Evolutionary conservation across 192 early-diverging fungal genomes (phyloP).

Genomic region (Coemansia sp.): DNA sequence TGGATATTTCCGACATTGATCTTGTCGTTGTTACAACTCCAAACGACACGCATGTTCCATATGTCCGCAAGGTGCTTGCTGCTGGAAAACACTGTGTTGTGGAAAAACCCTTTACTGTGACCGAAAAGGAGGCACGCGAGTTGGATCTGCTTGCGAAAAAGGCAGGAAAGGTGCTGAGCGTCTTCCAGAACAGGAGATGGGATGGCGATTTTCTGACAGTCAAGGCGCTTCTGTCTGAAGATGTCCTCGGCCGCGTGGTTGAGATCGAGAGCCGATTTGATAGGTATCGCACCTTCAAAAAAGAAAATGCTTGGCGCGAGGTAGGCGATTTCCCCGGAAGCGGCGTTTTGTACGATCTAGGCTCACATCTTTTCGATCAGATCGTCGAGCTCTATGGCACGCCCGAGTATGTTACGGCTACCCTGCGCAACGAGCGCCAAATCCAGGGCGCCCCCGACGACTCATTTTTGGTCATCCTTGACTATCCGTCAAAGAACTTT

Average conservation of each 20-base stretch:
- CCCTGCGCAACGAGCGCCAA: constrained; percentile 66
- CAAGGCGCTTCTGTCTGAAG: constrained; percentile 57
- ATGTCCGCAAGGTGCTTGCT: constrained; percentile 58
- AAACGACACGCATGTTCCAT: constrained; percentile 63
- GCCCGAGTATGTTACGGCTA: constrained; percentile 61
- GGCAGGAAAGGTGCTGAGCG: constrained; percentile 60
- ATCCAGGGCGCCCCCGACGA: constrained; percentile 57
- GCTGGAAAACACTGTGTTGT: constrained; percentile 73
- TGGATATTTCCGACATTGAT: constrained; percentile 57
- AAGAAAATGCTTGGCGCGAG: constrained; percentile 71
- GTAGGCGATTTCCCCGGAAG: constrained; percentile 58
- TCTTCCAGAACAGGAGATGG: constrained; percentile 79
- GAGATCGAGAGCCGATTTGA: constrained; percentile 75
- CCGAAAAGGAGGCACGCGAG: constrained; percentile 59
- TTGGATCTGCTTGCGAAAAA: constrained; percentile 60
- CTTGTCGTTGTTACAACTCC: constrained; percentile 76
- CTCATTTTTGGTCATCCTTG: constrained; percentile 65
- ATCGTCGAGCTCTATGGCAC: constrained; percentile 65
- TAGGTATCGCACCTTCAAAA: constrained; percentile 66
- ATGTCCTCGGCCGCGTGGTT: constrained; percentile 64
- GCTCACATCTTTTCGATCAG: constrained; percentile 67
- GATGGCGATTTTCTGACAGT: constrained; percentile 81
- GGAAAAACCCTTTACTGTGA: constrained; percentile 77
- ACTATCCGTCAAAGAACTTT: constrained; percentile 57
- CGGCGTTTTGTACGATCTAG: constrained; percentile 74